phyloP scores from a whole-genome alignment of 2,329 filamentous ascomycete genomes.

The Fusarium tanahbumbuense region DNA sequence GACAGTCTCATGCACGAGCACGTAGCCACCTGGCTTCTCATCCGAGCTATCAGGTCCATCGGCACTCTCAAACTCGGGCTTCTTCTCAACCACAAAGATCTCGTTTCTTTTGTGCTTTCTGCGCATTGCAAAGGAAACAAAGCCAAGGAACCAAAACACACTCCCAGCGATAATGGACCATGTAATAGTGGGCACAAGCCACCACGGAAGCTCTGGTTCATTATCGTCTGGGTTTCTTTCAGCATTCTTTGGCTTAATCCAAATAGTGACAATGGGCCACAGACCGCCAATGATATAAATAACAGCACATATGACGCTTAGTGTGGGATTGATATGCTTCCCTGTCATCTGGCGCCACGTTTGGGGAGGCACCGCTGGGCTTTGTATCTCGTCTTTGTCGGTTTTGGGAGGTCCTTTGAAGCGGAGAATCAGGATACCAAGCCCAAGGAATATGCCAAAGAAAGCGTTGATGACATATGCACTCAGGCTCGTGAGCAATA shows the following conservation, averaged over 20 bases:
- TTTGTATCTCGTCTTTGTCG: constrained; percentile 20
- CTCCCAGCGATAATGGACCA: constrained; percentile 48
- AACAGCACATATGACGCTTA: constrained; percentile 49
- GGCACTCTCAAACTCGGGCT: constrained; percentile 51
- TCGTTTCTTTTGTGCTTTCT: constrained; percentile 47
- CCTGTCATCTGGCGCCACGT: constrained; percentile 51
- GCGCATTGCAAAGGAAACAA: constrained; percentile 47
- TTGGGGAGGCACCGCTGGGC: constrained; percentile 21
- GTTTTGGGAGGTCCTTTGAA: constrained; percentile 50
- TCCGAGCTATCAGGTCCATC: constrained; percentile 23
- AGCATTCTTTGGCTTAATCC: constrained; percentile 44
- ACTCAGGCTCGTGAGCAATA: constrained; percentile 48
- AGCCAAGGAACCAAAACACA: constrained; percentile 52
- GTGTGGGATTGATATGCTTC: constrained; percentile 45
- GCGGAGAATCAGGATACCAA: constrained; percentile 53
- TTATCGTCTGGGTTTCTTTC: background rate
- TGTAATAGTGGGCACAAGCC: constrained; percentile 48
- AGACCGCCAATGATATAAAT: constrained; percentile 50
- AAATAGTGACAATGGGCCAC: constrained; percentile 50
- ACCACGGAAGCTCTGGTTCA: constrained; percentile 43
- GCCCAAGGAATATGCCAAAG: constrained; percentile 50
- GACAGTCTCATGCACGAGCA: constrained; percentile 53
- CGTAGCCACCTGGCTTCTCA: constrained; percentile 44
- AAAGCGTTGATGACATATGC: constrained; percentile 53
- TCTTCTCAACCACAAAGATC: constrained; percentile 51